Evolutionary conservation across 2,329 filamentous ascomycete genomes (phyloP), one percentile per base, ranked within the genome.

Genomic region (Epichloe coenophiala): DNA sequence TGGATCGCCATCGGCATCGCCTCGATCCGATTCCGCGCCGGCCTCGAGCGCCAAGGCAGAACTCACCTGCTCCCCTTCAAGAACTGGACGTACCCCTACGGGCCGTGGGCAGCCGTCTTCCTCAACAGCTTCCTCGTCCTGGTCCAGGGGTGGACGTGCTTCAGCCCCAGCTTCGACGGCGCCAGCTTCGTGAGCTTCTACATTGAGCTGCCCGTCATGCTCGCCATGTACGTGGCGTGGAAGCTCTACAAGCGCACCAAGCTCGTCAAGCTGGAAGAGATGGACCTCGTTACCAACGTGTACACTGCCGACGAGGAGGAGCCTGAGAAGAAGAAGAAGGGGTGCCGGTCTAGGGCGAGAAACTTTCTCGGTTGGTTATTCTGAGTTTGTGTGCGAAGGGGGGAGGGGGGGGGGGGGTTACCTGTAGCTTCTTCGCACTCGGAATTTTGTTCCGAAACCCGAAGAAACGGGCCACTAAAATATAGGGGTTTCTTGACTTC

Each of bases 241-340:
- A 93, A 91, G 65, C 27, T 86, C 1, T 51, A 80, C 54, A 83
- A 87, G 65, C 75, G 71, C 60, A 86, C 84, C 0, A 80, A 73
- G 54, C 71, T 75, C 52, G 66, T 75, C 35, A 71, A 66, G 41
- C 67, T 80, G 0, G 67, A 75, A 1, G 77, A 86, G 45, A 77
- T 83, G 27, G 84, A 88, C 61, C 64, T 88, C 17, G 66, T 73
- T 38, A 76, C 77, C 23, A 83, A 84, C 55, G 65, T 86, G 9
- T 76, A 78, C 2, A 60, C 75, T 13, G 74, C 79, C 64, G 51
- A 53, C 9, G 60, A 64, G 7, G 60, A 59, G 17, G 57, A 58
- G 49, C 54, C 57, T 6, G 52, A 52, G 1, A 58, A 60, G 12
- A 57, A 60, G 12, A 57, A 59, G 39, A 59, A 56, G 13, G 68